Conservation (phyloP, 2,329 filamentous ascomycete species). For the Bipolaris zeicola region DNA sequence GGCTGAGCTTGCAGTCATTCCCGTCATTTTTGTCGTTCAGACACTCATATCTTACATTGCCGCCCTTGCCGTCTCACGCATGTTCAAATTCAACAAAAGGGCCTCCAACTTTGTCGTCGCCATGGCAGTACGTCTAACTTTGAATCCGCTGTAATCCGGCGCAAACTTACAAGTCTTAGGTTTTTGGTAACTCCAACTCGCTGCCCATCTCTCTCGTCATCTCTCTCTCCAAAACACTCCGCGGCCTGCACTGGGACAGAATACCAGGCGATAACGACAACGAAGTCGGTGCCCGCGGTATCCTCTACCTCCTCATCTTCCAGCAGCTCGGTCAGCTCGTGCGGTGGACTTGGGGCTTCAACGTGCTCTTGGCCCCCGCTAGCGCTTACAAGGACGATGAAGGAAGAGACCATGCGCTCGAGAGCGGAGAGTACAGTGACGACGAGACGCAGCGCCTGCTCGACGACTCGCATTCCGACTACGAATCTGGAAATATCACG, state of each 20-base stretch:
- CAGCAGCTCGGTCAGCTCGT: slow-evolving; percentile 95
- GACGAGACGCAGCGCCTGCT: slow-evolving; percentile 51
- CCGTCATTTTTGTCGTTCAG: slow-evolving; percentile 89
- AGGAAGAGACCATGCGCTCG: slow-evolving; percentile 48
- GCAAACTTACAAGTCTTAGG: slow-evolving; percentile 50
- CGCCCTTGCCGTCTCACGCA: slow-evolving; percentile 70
- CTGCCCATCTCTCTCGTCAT: slow-evolving; percentile 95
- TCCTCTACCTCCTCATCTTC: slow-evolving; percentile 94
- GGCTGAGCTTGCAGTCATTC: slow-evolving; percentile 87
- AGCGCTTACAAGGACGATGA: slow-evolving; percentile 71
- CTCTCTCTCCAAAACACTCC: slow-evolving; percentile 88
- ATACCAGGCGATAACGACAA: slow-evolving; percentile 93
- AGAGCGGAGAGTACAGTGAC: slow-evolving; percentile 61
- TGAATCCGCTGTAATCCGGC: neutral
- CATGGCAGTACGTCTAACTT: slow-evolving; percentile 71
- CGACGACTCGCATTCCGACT: slow-evolving; percentile 54
- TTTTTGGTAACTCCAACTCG: slow-evolving; percentile 98
- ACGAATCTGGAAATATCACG: slow-evolving; percentile 54
- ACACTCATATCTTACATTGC: slow-evolving; percentile 84
- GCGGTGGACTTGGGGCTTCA: slow-evolving; percentile 98
- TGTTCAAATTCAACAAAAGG: slow-evolving; percentile 81
- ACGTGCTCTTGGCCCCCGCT: slow-evolving; percentile 87
- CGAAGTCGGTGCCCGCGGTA: slow-evolving; percentile 90
- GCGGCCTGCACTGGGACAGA: slow-evolving; percentile 90
- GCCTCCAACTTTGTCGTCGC: slow-evolving; percentile 93